Evolutionary conservation across 768 basidiomycete species (phyloP), one percentile per base, ranked within the genome.

Genomic region (Glaciozyma antarctica): DNA sequence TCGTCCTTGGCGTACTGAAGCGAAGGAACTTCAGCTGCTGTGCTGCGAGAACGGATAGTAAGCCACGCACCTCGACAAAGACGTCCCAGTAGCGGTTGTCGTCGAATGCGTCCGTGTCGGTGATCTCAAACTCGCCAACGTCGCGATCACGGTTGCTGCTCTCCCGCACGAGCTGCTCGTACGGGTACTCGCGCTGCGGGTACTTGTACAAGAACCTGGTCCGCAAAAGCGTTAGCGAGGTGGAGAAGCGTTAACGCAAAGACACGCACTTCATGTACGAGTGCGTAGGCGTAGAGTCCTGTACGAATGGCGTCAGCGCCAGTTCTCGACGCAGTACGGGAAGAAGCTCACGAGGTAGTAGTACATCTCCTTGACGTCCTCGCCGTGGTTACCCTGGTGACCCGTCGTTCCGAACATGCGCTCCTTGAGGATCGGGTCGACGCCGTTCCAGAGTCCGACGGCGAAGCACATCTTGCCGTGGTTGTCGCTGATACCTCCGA

Each of bases 361-460:
- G 77, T 99, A 99, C 34, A 98, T 80, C 75, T 99, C 95, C 78
- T 98, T 98, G 79, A 94, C 92, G 75, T 99, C 95, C 78, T 99
- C 95, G 68, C 95, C 95, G 76, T 99, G 95, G 76, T 99, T 99
- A 54, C 95, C 78, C 69, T 99, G 87, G 74, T 92, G 89, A 10
- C 92, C 92, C 49, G 94, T 97, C 61, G 94, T 86, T 67, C 95
- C 95, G 74, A 92, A 99, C 61, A 97, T 80, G 56, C 95, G 85
- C 77, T 99, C 95, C 77, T 99, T 99, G 65, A 99, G 82, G 74
- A 98, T 97, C 44, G 85, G 84, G 77, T 99, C 95, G 73, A 86
- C 78, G 56, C 84, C 92, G 75, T 99, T 99, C 95, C 95, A 99
- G 24, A 99, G 80, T 2, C 87, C 88, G 13, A 99, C 80, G 21